Conservation (phyloP, 371 early-diverging fungal genomes). For the Sporodiniella umbellata region DNA sequence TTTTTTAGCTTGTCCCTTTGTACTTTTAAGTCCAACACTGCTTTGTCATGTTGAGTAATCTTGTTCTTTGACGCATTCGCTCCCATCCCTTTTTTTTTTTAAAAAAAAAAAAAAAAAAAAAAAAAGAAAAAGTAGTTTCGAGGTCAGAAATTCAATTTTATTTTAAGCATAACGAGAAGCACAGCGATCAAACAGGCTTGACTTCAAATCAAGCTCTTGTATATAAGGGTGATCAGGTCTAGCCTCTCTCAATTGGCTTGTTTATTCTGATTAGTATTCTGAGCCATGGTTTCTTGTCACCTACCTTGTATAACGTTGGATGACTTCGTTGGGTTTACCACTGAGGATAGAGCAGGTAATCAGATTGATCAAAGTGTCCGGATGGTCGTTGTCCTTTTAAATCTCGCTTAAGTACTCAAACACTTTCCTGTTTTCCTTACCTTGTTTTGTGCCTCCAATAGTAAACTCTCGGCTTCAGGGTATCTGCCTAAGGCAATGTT, state of each 20-base stretch:
- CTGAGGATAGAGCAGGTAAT: slow-evolving; percentile 66
- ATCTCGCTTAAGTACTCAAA: not conserved
- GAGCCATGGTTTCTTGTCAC: not conserved
- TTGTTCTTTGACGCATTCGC: slow-evolving; percentile 44
- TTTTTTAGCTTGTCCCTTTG: slow-evolving; percentile 91
- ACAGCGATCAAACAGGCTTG: slow-evolving; percentile 77
- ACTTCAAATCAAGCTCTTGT: slow-evolving; percentile 73
- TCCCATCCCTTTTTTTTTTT: slow-evolving; percentile 43
- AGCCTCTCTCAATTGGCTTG: slow-evolving; percentile 74
- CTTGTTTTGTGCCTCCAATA: slow-evolving; percentile 80
- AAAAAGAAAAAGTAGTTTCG: not conserved
- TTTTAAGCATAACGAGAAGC: slow-evolving; percentile 37
- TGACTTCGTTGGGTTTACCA: slow-evolving; percentile 69
- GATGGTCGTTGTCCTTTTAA: slow-evolving; percentile 65
- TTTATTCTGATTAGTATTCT: not conserved
- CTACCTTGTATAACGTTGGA: slow-evolving; percentile 67
- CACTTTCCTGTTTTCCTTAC: slow-evolving; percentile 22
- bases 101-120: slow-evolving; percentile 3
- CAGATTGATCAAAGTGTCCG: slow-evolving; percentile 89
- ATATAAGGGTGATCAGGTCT: slow-evolving; percentile 82
- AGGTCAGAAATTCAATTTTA: not conserved
- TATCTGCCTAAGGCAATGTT: slow-evolving; percentile 80
- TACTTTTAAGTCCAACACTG: slow-evolving; percentile 91
- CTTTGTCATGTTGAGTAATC: slow-evolving; percentile 85
- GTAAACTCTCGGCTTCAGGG: slow-evolving; percentile 81